Percentiles rank a stretch among this genome's conserved stretches.
These are phyloP conservation scores for Fraxinus cuspidata DNA, from an alignment of 257 asterid genomes.

Conservation along the genomic window DNA sequence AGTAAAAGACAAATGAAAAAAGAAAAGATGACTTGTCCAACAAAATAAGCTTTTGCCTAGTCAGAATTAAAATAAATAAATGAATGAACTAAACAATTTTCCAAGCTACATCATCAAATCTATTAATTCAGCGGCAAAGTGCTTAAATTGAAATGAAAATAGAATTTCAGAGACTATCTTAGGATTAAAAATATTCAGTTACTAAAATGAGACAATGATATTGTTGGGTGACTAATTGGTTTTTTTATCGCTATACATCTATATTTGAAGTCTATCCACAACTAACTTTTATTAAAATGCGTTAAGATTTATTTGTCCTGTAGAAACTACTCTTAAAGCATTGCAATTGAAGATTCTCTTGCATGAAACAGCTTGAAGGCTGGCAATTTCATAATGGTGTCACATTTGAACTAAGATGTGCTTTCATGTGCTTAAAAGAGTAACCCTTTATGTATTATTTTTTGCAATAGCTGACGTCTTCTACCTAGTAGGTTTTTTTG, in stretches of 20 bases:
- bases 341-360: background rate
- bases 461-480: constrained; percentile 6
- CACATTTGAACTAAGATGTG: background rate
- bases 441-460: background rate
- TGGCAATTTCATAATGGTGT: background rate
- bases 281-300: background rate
- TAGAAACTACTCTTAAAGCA: background rate
- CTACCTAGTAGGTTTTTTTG: background rate
- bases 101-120: background rate
- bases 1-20: background rate
- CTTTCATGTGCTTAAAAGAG: background rate
- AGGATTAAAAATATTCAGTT: background rate
- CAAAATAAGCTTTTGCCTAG: background rate
- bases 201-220: background rate
- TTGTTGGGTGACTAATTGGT: background rate
- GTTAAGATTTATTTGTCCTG: background rate
- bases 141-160: background rate
- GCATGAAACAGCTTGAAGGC: background rate
- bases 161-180: background rate
- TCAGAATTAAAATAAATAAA: no score
- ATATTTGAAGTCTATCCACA: background rate
- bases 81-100: no score
- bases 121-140: background rate
- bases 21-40: background rate
- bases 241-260: background rate